These are phyloP conservation scores for Tricholoma sp. DNA, from an alignment of 768 basidiomycete genomes.

Conservation along the genomic window DNA sequence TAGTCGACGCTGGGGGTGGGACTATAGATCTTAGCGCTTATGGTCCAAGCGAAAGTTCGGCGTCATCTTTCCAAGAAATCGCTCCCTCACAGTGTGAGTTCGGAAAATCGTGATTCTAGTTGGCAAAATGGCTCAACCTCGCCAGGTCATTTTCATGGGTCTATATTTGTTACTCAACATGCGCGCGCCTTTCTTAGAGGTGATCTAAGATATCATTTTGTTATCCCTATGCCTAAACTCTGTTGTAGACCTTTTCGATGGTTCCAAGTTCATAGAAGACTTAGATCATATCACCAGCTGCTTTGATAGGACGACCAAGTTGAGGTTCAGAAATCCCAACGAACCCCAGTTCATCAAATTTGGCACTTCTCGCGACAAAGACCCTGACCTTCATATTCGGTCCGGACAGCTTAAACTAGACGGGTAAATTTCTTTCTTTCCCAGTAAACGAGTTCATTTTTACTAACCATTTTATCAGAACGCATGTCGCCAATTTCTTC, in stretches of 20 bases:
- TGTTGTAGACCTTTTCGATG: conserved; percentile 28
- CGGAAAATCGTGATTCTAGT: not conserved
- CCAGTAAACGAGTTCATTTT: not conserved
- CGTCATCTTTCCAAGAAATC: conserved; percentile 40
- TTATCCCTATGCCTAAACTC: too few species aligned
- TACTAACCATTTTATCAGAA: conserved; percentile 4
- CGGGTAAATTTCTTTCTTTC: conserved; percentile 17
- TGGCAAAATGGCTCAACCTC: not conserved
- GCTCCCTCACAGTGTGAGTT: conserved; percentile 37
- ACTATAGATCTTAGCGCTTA: conserved; percentile 57
- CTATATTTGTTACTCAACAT: conserved; percentile 39
- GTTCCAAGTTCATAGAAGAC: conserved; percentile 36
- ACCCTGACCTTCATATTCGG: conserved; percentile 31
- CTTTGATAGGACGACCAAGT: conserved; percentile 44
- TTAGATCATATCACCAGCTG: conserved; percentile 32
- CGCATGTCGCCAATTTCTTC: conserved; percentile 22
- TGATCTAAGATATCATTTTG: conserved; percentile 6
- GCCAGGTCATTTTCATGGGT: conserved; percentile 43
- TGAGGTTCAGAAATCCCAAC: conserved; percentile 28
- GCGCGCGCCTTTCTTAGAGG: conserved; percentile 32
- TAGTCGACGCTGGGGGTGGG: conserved; percentile 58
- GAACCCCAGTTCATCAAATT: conserved; percentile 42
- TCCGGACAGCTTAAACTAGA: conserved; percentile 40
- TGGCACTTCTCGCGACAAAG: conserved; percentile 34
- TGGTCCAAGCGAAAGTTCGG: conserved; percentile 16